Base-by-base conservation (phyloP, 2,329 filamentous ascomycete genomes). In the Fusarium dimerum region DNA sequence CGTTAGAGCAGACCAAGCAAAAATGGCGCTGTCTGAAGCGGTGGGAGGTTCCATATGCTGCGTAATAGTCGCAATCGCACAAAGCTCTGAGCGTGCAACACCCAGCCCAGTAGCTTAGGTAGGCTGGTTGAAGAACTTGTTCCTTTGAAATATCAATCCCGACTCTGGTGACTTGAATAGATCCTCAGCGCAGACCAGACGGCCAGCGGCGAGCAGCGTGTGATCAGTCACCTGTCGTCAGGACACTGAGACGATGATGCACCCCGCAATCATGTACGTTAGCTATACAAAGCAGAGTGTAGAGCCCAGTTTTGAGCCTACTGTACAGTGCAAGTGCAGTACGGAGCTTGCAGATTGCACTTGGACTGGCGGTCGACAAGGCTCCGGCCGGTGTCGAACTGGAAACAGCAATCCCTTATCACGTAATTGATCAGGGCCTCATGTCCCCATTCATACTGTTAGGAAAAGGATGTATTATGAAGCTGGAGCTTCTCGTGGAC, bases 231-330 rank as follows among this genome's bases (percentile, higher is more conserved):
- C 32, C 32, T 52, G 42, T 41, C 43, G 54, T 47, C 16, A 49
- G 38, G 46, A 39, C 45, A 36, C 48, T 45, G 47, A 48, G 41
- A 55, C 48, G 48, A 48, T 38, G 49, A 54, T 51, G 51, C 61
- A 64, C 61, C 62, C 61, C 62, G 60, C 62, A 64, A 49, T 56
- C 52, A 45, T 45, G 45, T 26, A 26, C 20, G 20, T 26, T 26
- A 26, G 20, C 20, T 26, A 7, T 26, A 26, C 20, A 26, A 5
- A 26, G 20, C 7, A 26, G 48, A 52, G 58, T 48, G 51, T 45
- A 47, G 54, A 40, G 51, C 59, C 57, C 55, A 48, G 58, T 50
- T 48, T 51, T 61, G 52, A 50, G 53, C 54, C 53, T 61, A 47
- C 49, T 47, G 36, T 39, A 16, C 12, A 39, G 36, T 39, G 47